These are phyloP conservation scores for Salisapilia sapeloensis DNA, from an alignment of 352 stramenopile genomes.

Conservation along the genomic window DNA sequence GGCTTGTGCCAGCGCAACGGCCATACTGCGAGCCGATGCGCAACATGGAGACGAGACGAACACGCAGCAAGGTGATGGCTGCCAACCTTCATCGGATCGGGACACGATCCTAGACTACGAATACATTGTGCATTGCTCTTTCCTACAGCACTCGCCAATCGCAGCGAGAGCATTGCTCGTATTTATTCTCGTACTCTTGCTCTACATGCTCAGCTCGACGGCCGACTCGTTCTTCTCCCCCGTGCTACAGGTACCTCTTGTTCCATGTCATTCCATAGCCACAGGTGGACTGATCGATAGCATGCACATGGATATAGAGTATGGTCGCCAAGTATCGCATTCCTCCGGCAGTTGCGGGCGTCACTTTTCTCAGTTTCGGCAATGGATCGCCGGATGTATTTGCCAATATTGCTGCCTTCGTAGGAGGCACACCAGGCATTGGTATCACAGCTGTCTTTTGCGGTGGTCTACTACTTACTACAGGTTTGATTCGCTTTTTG, in stretches of 20 bases:
- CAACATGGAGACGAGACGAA: not conserved
- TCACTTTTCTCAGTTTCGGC: slow-evolving; percentile 70
- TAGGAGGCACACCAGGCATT: slow-evolving; percentile 39
- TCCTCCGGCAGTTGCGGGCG: slow-evolving; percentile 46
- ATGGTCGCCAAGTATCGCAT: slow-evolving; percentile 70
- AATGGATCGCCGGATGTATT: slow-evolving; percentile 70
- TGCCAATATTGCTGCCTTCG: slow-evolving; percentile 62
- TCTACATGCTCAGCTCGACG: slow-evolving; percentile 69
- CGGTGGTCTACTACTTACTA: slow-evolving; percentile 51
- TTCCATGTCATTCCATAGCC: not conserved
- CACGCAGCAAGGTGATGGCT: slow-evolving; percentile 9
- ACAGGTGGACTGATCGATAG: not conserved
- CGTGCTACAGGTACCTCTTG: slow-evolving; percentile 22
- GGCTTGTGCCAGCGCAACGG: no score
- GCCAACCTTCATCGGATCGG: slow-evolving; percentile 7
- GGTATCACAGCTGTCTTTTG: slow-evolving; percentile 52
- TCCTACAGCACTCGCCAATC: slow-evolving; percentile 18
- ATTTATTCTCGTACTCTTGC: slow-evolving; percentile 27
- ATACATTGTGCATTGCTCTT: slow-evolving; percentile 31
- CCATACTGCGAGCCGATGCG: no score
- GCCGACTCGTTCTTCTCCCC: slow-evolving; percentile 74
- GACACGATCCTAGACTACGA: slow-evolving; percentile 56
- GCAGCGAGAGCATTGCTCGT: slow-evolving; percentile 22
- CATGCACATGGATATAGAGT: slow-evolving; percentile 4
- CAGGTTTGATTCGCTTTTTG: slow-evolving; percentile 10